These are phyloP conservation scores for Penicillium sp. DNA, from an alignment of 2,329 filamentous ascomycete species.

Conservation along the genomic window DNA sequence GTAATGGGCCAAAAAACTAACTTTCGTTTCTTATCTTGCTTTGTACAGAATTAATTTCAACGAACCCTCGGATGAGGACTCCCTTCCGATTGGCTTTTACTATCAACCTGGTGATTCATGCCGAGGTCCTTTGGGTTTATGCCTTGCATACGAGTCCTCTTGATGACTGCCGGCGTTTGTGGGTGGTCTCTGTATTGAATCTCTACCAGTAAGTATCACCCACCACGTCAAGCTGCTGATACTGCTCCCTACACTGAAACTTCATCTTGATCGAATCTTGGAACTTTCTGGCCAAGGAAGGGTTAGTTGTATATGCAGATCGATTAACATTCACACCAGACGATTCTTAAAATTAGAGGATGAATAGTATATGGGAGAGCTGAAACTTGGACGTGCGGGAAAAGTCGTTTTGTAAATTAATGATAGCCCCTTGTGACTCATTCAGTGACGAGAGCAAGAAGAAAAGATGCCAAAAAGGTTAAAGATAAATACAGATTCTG, in stretches of 20 bases:
- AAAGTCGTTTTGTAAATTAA: too few relatives aligned
- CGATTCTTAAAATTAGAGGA: too few relatives aligned
- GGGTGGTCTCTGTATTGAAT: not conserved
- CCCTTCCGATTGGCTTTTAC: constrained; percentile 12
- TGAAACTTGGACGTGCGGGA: too few relatives aligned
- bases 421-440: too few relatives aligned
- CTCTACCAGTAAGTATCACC: not conserved
- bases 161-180: not conserved
- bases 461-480: constrained; percentile 3
- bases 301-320: too few relatives aligned
- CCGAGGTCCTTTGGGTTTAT: constrained; percentile 7
- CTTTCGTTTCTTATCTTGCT: constrained; percentile 6
- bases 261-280: not conserved
- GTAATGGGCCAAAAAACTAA: not conserved
- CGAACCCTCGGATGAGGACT: not conserved
- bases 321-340: too few relatives aligned
- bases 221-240: not conserved
- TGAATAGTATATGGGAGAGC: too few relatives aligned
- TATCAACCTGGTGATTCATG: constrained; percentile 4
- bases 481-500: constrained; percentile 36
- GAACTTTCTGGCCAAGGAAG: too few relatives aligned
- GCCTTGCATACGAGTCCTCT: constrained; percentile 1
- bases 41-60: not conserved
- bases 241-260: not conserved
- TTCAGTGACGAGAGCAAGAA: too few relatives aligned